These are phyloP conservation scores for Diplocarpon mali DNA, from an alignment of 2,329 filamentous ascomycete genomes.

Conservation along the genomic window DNA sequence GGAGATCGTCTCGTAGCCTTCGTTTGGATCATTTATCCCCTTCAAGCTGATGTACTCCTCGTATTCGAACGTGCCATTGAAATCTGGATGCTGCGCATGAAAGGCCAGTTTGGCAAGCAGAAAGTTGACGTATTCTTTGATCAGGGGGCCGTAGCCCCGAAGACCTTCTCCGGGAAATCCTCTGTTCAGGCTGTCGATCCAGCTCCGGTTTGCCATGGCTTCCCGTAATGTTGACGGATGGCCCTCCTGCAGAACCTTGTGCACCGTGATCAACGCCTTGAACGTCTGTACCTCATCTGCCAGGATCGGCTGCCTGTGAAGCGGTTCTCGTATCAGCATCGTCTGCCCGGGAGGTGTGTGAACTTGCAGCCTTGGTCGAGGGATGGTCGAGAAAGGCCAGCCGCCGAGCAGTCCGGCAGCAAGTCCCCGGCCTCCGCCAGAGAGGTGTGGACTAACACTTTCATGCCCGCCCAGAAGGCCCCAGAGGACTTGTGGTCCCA, in stretches of 20 bases:
- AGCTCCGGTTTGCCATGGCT: constrained; percentile 76
- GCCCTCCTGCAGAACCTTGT: constrained; percentile 95
- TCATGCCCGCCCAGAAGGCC: constrained; percentile 96
- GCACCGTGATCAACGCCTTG: constrained; percentile 93
- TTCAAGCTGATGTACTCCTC: constrained; percentile 98
- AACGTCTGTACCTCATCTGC: constrained; percentile 98
- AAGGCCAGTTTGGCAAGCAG: constrained; percentile 91
- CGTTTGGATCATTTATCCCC: constrained; percentile 96
- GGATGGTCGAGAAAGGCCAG: background rate
- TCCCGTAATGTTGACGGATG: constrained; percentile 81
- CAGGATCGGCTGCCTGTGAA: constrained; percentile 76
- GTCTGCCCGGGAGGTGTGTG: background rate
- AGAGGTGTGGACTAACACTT: constrained; percentile 61
- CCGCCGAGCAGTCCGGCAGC: background rate
- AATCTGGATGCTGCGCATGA: constrained; percentile 91
- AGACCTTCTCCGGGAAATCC: constrained; percentile 75
- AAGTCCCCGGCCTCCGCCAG: background rate
- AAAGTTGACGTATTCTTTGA: constrained; percentile 94
- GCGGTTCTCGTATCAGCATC: background rate
- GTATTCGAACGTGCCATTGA: constrained; percentile 98
- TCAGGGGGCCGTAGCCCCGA: constrained; percentile 82
- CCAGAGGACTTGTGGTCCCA: constrained; percentile 97
- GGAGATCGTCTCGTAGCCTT: constrained; percentile 92
- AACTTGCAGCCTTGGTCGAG: background rate
- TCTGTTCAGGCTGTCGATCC: constrained; percentile 86